Evolutionary conservation across 169 alveolate genomes (phyloP).

Genomic region (Cryptosporidium meleagridis): DNA sequence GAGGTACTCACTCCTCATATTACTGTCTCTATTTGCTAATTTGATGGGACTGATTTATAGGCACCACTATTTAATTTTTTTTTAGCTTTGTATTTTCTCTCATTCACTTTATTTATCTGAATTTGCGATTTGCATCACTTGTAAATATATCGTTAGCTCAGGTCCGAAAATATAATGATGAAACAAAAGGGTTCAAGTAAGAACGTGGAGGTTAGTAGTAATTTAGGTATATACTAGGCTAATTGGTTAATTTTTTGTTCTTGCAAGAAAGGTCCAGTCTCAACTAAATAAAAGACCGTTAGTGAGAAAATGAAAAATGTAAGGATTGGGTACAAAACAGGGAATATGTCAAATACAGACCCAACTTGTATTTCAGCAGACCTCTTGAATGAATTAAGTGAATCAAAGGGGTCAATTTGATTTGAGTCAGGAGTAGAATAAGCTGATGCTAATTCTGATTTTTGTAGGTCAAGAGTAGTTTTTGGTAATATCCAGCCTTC

Average conservation of each 20-base stretch:
- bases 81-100: not conserved
- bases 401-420: conserved; percentile 16
- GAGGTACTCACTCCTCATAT: conserved; percentile 70
- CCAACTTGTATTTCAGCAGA: conserved; percentile 34
- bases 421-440: not conserved
- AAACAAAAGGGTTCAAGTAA: not conserved
- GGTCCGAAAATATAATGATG: too few relatives aligned
- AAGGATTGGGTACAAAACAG: conserved; percentile 54
- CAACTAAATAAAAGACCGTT: conserved; percentile 48
- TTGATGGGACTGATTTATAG: not conserved
- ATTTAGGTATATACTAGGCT: not conserved
- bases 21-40: conserved; percentile 53
- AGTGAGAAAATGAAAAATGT: conserved; percentile 65
- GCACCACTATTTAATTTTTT: conserved; percentile 6
- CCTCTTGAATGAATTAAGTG: not conserved
- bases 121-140: not conserved
- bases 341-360: conserved; percentile 67
- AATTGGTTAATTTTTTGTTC: not conserved
- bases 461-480: conserved; percentile 12
- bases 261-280: conserved; percentile 39
- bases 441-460: conserved; percentile 16
- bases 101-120: not conserved
- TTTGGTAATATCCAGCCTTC: conserved; percentile 63
- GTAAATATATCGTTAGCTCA: too few relatives aligned
- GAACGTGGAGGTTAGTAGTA: not conserved